Percentiles rank a stretch among this genome's conserved stretches.
phyloP scores from a whole-genome alignment of 768 basidiomycete genomes.

The Goffeauzyma gilvescens region DNA sequence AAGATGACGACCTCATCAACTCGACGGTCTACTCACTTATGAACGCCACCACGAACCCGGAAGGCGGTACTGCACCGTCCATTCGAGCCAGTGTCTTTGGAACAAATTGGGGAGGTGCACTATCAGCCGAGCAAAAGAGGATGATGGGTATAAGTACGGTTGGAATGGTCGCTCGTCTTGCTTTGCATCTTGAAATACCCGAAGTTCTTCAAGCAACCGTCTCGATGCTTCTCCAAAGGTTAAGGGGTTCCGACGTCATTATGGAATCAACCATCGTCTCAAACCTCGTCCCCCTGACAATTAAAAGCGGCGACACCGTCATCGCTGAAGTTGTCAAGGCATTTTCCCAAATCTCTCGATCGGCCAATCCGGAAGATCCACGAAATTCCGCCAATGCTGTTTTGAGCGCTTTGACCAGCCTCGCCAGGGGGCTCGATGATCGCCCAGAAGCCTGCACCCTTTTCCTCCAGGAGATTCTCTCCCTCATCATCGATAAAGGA shows the following conservation, averaged over 20 bases:
- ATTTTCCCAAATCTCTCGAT: slow-evolving; percentile 66
- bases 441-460: slow-evolving; percentile 58
- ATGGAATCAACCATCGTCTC: slow-evolving; percentile 82
- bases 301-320: slow-evolving; percentile 53
- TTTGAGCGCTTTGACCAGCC: slow-evolving; percentile 70
- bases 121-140: slow-evolving; percentile 47
- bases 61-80: slow-evolving; percentile 13
- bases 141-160: slow-evolving; percentile 78
- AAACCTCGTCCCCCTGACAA: slow-evolving; percentile 74
- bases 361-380: slow-evolving; percentile 73
- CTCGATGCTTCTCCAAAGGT: slow-evolving; percentile 76
- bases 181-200: slow-evolving; percentile 66
- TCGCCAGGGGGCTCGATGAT: slow-evolving; percentile 57
- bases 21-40: slow-evolving; percentile 93
- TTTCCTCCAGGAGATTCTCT: slow-evolving; percentile 67
- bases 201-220: slow-evolving; percentile 76
- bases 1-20: slow-evolving; percentile 72
- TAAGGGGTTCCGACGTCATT: slow-evolving; percentile 64
- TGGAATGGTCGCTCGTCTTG: slow-evolving; percentile 68
- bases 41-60: slow-evolving; percentile 54
- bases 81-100: slow-evolving; percentile 1
- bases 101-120: slow-evolving; percentile 8
- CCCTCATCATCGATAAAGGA: slow-evolving; percentile 75
- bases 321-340: slow-evolving; percentile 68
- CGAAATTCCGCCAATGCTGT: slow-evolving; percentile 82